Conservation (phyloP, 805 yeast genomes). For the Ogataea methylovora region DNA sequence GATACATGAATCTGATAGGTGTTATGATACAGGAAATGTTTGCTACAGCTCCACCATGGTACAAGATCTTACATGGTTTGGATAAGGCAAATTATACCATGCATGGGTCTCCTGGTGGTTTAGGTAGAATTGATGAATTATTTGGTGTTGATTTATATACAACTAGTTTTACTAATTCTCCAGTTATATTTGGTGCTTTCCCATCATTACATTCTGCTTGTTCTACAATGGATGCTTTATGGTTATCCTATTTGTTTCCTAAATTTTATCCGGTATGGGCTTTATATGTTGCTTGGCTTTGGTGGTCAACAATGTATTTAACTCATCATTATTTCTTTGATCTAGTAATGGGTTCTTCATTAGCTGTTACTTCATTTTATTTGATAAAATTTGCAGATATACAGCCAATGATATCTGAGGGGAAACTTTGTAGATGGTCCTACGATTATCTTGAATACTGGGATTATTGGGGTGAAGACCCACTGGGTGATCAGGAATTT, state of each 20-base stretch:
- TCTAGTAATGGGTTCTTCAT: constrained; percentile 86
- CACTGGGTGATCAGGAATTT: constrained; percentile 5
- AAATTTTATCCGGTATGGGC: constrained; percentile 55
- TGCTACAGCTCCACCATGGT: constrained; percentile 99
- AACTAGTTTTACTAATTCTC: constrained; percentile 73
- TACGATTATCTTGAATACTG: constrained; percentile 7
- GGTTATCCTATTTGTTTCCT: constrained; percentile 80
- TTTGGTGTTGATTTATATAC: constrained; percentile 81
- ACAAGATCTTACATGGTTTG: constrained; percentile 74
- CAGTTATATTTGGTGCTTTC: constrained; percentile 80
- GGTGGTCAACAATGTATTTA: constrained; percentile 98
- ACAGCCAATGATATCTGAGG: constrained; percentile 39
- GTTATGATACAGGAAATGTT: constrained; percentile 74
- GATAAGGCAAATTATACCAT: constrained; percentile 86
- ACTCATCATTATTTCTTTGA: constrained; percentile 96
- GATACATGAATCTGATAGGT: constrained; percentile 86
- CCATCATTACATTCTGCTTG: constrained; percentile 88
- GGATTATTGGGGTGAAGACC: constrained; percentile 13
- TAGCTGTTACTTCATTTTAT: constrained; percentile 64
- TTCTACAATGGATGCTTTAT: constrained; percentile 88
- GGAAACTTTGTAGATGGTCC: constrained; percentile 44
- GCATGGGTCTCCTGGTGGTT: constrained; percentile 94
- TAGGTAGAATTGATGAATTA: constrained; percentile 75
- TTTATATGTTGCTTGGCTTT: constrained; percentile 81
- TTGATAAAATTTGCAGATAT: constrained; percentile 56